These are phyloP conservation scores for Epichloe amarillans DNA, from an alignment of 2,329 filamentous ascomycete species.

Conservation along the genomic window DNA sequence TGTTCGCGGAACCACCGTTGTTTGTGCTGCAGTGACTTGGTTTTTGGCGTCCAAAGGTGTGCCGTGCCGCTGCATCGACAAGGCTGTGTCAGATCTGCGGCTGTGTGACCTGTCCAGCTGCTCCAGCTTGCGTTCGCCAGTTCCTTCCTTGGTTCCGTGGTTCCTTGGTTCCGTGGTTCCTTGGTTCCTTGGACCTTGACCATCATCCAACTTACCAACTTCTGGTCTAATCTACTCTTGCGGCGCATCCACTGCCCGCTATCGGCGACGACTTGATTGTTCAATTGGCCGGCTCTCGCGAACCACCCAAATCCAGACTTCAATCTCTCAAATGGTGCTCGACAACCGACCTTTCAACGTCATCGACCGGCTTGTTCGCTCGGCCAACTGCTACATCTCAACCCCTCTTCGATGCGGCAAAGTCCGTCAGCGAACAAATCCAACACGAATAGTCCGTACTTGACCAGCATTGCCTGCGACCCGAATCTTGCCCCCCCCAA, in stretches of 20 bases:
- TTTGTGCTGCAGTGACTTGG: background rate
- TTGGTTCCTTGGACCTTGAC: background rate
- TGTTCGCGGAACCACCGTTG: background rate
- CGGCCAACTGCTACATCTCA: background rate
- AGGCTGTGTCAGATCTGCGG: background rate
- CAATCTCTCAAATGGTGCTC: no score
- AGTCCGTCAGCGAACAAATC: background rate
- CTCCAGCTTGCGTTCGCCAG: no score
- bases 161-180: no score
- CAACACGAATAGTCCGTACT: background rate
- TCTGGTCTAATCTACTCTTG: background rate
- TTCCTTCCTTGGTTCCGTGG: no score
- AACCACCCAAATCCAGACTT: background rate
- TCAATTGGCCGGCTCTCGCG: background rate
- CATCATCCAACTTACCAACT: background rate
- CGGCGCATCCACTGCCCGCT: background rate
- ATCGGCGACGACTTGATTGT: background rate
- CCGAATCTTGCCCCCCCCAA: background rate
- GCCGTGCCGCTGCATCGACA: background rate
- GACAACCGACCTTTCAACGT: background rate
- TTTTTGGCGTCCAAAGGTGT: background rate
- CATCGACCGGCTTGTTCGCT: background rate
- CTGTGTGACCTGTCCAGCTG: background rate
- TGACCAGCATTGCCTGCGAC: background rate
- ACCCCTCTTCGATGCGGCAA: background rate